These are phyloP conservation scores for Aspergillus bombycis DNA, from an alignment of 2,329 filamentous ascomycete species.

Conservation along the genomic window DNA sequence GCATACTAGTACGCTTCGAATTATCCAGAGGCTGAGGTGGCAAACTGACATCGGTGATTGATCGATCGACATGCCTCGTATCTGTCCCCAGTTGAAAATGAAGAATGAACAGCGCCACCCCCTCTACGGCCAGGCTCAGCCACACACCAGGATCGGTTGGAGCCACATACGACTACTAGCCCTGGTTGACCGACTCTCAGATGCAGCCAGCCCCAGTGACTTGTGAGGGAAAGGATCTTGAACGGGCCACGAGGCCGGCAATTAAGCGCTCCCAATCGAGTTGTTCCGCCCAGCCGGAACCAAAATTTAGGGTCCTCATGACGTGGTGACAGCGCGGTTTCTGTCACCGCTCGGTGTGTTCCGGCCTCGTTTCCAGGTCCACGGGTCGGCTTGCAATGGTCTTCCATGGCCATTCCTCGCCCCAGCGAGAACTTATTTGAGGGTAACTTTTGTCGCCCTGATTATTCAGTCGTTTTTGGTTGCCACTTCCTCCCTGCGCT, in stretches of 20 bases:
- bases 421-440: background rate
- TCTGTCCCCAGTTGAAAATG: background rate
- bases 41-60: background rate
- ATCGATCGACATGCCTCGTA: background rate
- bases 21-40: background rate
- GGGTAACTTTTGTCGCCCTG: background rate
- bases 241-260: background rate
- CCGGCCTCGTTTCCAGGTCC: background rate
- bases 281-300: background rate
- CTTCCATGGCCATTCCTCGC: background rate
- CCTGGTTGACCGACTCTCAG: background rate
- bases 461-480: background rate
- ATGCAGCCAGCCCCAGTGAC: background rate
- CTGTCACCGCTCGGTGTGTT: background rate
- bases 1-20: background rate
- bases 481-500: background rate
- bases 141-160: background rate
- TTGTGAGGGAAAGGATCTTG: background rate
- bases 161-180: background rate
- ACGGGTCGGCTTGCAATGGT: background rate
- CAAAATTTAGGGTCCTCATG: background rate
- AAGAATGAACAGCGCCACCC: background rate
- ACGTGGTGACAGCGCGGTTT: background rate
- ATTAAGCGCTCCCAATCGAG: background rate
- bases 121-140: background rate